Evolutionary conservation across 164 flowering plant species (phyloP).

Genomic region (Annona squamosa): DNA sequence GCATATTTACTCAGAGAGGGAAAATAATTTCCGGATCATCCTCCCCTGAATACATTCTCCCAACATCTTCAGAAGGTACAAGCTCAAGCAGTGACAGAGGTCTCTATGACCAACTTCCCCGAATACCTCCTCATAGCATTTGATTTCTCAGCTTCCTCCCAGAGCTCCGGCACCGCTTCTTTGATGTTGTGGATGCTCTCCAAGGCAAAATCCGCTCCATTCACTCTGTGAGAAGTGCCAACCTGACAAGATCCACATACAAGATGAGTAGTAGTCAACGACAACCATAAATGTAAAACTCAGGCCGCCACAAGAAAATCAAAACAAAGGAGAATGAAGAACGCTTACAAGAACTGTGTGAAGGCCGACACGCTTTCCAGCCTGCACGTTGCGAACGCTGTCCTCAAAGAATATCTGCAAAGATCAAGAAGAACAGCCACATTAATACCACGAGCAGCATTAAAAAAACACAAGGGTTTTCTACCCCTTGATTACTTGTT

Average conservation of each 20-base stretch:
- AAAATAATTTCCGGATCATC: no score
- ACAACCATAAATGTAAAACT: no score
- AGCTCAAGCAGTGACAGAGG: slow-evolving; percentile 54
- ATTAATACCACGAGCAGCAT: not conserved
- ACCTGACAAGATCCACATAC: slow-evolving; percentile 37
- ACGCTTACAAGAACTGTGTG: slow-evolving; percentile 76
- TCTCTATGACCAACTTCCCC: slow-evolving; percentile 49
- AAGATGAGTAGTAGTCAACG: not conserved
- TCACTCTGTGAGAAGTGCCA: slow-evolving; percentile 54
- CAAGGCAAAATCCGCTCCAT: slow-evolving; percentile 77
- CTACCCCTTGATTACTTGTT: not conserved
- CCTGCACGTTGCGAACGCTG: slow-evolving; percentile 69
- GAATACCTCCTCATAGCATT: slow-evolving; percentile 36
- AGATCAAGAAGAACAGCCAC: not conserved
- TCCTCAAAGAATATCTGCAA: slow-evolving; percentile 93
- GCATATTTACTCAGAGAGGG: no score
- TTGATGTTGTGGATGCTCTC: slow-evolving; percentile 89
- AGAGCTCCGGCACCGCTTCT: slow-evolving; percentile 88
- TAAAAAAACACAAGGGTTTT: not conserved
- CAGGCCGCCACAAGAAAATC: no score
- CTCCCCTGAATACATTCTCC: not conserved
- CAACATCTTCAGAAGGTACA: not conserved
- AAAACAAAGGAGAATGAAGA: not conserved
- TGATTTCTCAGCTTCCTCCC: slow-evolving; percentile 50
- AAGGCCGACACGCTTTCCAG: slow-evolving; percentile 65